Base-by-base conservation (phyloP, 805 yeast species). In the Wickerhamia fluorescens region DNA sequence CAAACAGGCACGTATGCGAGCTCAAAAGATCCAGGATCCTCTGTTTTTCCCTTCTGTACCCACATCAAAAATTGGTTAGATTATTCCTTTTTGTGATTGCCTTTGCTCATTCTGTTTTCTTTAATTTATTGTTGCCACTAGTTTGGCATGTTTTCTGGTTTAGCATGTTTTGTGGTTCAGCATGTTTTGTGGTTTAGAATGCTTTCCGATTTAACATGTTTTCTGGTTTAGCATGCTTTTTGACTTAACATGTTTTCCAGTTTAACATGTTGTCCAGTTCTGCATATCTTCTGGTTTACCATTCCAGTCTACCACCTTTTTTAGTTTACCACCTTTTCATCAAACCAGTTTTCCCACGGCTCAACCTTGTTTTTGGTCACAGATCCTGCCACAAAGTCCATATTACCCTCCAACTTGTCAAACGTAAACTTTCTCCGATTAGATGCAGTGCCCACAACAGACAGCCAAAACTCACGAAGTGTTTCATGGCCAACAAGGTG, bases 261-360 rank as follows among this genome's bases (percentile, higher is more conserved):
- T n/a, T n/a, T n/a, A n/a, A n/a, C n/a, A n/a, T n/a, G n/a, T n/a
- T n/a, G n/a, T n/a, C n/a, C n/a, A n/a, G n/a, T n/a, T n/a, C n/a
- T n/a, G n/a, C n/a, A n/a, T n/a, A n/a, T n/a, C n/a, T n/a, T n/a
- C n/a, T n/a, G n/a, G n/a, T n/a, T n/a, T n/a, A n/a, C n/a, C n/a
- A n/a, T n/a, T n/a, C n/a, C 10, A n/a, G n/a, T n/a, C n/a, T n/a
- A n/a, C n/a, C n/a, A n/a, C n/a, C 17, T 12, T 14, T 7, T 13
- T 25, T 40, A 51, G 38, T 82, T 82, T 16, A 78, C 81, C 9
- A 78, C 79, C 41, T 72, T 68, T 49, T 79, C 88, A 38, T 75
- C 79, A 19, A 88, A 63, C 95, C 95, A 88, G 38, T 76, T 68
- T 38, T 69, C 73, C 86, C 95, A 82, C 12, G 58, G 57, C 4